Percentiles rank a stretch among this genome's conserved stretches.
Evolutionary conservation across 2,329 filamentous ascomycete genomes (phyloP).

Genomic region (Scytalidium lignicola): DNA sequence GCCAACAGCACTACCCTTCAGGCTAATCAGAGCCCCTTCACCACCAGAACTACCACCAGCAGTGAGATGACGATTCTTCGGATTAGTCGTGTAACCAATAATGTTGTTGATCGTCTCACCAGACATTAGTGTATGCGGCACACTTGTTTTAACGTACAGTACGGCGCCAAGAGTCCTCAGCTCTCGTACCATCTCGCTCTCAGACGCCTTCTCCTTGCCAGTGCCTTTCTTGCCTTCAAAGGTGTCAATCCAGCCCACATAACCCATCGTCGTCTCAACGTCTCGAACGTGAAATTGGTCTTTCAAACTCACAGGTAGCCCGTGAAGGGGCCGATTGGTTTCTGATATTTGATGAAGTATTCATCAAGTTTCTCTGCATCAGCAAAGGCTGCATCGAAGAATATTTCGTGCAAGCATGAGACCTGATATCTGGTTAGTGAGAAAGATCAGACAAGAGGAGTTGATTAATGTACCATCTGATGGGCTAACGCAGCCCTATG

Average conservation of each 20-base stretch:
- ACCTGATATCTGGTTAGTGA: constrained; percentile 1
- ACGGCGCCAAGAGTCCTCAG: constrained; percentile 31
- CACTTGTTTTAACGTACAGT: constrained; percentile 28
- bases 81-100: constrained; percentile 27
- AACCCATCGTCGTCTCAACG: constrained; percentile 43
- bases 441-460: constrained; percentile 15
- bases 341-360: constrained; percentile 33
- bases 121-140: constrained; percentile 29
- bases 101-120: constrained; percentile 36
- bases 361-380: constrained; percentile 44
- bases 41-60: constrained; percentile 5
- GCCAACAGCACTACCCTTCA: constrained; percentile 17
- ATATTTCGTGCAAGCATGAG: constrained; percentile 32
- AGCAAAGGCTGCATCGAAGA: constrained; percentile 46
- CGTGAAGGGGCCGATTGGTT: constrained; percentile 28
- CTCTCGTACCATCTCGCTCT: constrained; percentile 38
- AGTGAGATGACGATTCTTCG: constrained; percentile 1
- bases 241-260: constrained; percentile 51
- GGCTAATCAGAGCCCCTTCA: constrained; percentile 19
- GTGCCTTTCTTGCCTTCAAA: constrained; percentile 46
- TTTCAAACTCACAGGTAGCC: constrained; percentile 33
- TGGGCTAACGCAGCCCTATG: constrained; percentile 46
- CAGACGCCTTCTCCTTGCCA: constrained; percentile 39
- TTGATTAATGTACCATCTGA: constrained; percentile 52
- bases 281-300: constrained; percentile 25